Conservation (phyloP, 2,329 filamentous ascomycete species). For the Cercospora zeae-maydis region DNA sequence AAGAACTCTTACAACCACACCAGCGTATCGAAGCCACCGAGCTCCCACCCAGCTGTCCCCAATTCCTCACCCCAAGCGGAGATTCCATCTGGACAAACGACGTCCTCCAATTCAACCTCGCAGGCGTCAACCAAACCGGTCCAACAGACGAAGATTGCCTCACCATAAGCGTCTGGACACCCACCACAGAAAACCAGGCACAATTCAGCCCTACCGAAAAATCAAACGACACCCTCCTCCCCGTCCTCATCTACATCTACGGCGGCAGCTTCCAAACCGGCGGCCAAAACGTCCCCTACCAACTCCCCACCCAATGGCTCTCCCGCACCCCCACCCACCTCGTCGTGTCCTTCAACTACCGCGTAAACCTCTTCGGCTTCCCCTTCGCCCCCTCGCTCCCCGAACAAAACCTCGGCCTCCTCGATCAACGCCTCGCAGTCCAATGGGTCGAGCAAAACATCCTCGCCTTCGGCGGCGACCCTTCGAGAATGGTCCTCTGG, state of each 20-base stretch:
- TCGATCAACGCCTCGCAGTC: slow-evolving; percentile 53
- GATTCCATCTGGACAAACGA: slow-evolving; percentile 26
- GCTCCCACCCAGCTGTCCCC: slow-evolving; percentile 30
- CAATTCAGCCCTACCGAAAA: not conserved
- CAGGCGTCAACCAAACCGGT: slow-evolving; percentile 32
- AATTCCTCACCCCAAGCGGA: slow-evolving; percentile 25
- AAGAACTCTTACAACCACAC: slow-evolving; percentile 26
- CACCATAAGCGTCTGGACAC: slow-evolving; percentile 47
- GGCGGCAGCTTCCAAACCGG: slow-evolving; percentile 48
- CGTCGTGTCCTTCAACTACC: slow-evolving; percentile 45
- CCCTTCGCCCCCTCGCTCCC: slow-evolving; percentile 35
- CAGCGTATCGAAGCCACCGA: slow-evolving; percentile 26
- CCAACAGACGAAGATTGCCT: slow-evolving; percentile 46
- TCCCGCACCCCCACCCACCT: slow-evolving; percentile 37
- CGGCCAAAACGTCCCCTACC: slow-evolving; percentile 46
- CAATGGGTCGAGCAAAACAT: slow-evolving; percentile 54
- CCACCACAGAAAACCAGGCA: slow-evolving; percentile 19
- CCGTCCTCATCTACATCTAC: slow-evolving; percentile 49
- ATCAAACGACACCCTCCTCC: slow-evolving; percentile 27
- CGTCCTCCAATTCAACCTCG: slow-evolving; percentile 33
- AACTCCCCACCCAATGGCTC: slow-evolving; percentile 46
- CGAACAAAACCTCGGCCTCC: slow-evolving; percentile 48
- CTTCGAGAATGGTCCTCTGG: slow-evolving; percentile 27
- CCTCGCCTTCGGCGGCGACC: slow-evolving; percentile 49
- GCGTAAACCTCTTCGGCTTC: slow-evolving; percentile 45